Evolutionary conservation across 176 grass and related monocot species (phyloP).

Genomic region (Areca catechu): DNA sequence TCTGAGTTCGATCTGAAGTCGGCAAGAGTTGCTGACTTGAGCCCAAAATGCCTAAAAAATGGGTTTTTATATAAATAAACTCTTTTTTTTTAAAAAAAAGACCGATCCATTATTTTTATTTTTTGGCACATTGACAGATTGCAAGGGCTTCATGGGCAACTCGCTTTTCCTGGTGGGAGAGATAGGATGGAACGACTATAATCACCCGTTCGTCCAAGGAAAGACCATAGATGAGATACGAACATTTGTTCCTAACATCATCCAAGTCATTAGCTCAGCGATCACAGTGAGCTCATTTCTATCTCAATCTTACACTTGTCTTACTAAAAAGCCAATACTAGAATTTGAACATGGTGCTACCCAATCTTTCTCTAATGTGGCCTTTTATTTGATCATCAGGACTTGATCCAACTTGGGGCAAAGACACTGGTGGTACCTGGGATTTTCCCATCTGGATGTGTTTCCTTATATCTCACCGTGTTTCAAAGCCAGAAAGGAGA

Average conservation of each 20-base stretch:
- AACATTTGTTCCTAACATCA: conserved; percentile 60
- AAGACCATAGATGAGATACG: conserved; percentile 47
- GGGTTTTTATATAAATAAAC: too few relatives aligned
- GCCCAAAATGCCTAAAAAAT: too few relatives aligned
- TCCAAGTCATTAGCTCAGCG: conserved; percentile 35
- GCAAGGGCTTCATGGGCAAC: conserved; percentile 37
- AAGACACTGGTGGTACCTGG: conserved; percentile 63
- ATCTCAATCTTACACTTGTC: neutral
- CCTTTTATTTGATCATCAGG: conserved; percentile 27
- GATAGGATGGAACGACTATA: conserved; percentile 91
- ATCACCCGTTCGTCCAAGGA: conserved; percentile 63
- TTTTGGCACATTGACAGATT: conserved; percentile 23
- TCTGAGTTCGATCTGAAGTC: too few relatives aligned
- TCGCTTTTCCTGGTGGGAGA: conserved; percentile 80
- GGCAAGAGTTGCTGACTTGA: too few relatives aligned
- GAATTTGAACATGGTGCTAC: too few relatives aligned
- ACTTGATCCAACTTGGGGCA: conserved; percentile 56
- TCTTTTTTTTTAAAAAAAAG: too few relatives aligned
- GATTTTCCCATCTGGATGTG: conserved; percentile 65
- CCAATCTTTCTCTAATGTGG: too few relatives aligned
- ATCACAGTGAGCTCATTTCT: conserved; percentile 26
- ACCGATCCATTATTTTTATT: too few relatives aligned
- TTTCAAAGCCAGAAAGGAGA: conserved; percentile 19
- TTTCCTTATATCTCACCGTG: conserved; percentile 35
- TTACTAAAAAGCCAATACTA: too few relatives aligned